Percentiles rank a stretch among this genome's conserved stretches.
These are phyloP conservation scores for Cordyceps cicadae DNA, from an alignment of 2,329 filamentous ascomycete genomes.

Conservation along the genomic window DNA sequence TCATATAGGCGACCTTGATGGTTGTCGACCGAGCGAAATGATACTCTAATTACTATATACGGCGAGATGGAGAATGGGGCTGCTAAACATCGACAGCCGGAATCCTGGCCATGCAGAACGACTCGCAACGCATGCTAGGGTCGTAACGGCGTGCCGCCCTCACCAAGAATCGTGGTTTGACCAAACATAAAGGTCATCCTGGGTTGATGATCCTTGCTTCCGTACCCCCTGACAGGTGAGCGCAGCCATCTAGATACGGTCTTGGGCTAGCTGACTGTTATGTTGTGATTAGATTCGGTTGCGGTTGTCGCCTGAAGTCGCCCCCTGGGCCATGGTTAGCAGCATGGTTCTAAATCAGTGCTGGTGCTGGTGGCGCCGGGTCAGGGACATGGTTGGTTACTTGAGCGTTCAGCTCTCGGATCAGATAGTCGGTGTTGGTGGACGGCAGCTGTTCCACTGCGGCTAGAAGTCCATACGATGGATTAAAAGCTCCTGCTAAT, in stretches of 20 bases:
- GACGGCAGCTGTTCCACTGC: no score
- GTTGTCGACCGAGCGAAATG: background rate
- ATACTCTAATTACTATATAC: background rate
- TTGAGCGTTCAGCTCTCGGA: background rate
- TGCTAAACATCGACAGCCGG: background rate
- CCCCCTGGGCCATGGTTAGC: background rate
- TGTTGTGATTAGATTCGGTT: background rate
- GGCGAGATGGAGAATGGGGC: background rate
- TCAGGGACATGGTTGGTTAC: background rate
- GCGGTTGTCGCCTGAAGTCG: background rate
- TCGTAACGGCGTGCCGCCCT: background rate
- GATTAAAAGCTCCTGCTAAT: no score
- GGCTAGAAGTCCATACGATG: no score
- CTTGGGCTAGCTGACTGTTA: background rate
- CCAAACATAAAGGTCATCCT: background rate
- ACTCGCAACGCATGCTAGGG: background rate
- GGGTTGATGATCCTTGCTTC: background rate
- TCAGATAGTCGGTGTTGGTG: background rate
- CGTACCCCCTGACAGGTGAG: background rate
- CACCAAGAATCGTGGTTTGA: background rate
- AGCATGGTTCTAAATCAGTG: background rate
- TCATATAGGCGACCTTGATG: background rate
- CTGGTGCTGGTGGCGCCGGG: slow-evolving; percentile 2
- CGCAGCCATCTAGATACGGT: background rate
- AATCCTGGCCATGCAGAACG: background rate